Percentiles rank a stretch among this genome's conserved stretches.
These are phyloP conservation scores for Halenospora varia DNA, from an alignment of 495 filamentous ascomycete species.

Conservation along the genomic window DNA sequence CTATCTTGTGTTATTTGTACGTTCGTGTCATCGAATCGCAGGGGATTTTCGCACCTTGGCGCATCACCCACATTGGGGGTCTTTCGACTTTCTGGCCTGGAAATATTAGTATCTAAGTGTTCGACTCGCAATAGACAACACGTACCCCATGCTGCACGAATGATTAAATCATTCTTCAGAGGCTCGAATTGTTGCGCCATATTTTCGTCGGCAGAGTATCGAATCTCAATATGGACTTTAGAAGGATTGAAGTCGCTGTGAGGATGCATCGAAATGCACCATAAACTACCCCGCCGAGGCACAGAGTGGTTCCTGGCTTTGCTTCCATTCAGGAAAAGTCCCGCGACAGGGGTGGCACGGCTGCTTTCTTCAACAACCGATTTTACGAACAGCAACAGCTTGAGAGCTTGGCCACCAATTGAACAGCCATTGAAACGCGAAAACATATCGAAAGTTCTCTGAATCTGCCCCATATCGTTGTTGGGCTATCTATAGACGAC, in stretches of 20 bases:
- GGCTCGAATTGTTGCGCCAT: slow-evolving; percentile 70
- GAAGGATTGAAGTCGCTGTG: not conserved
- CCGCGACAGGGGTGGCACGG: not conserved
- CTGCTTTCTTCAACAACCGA: not conserved
- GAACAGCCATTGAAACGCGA: not conserved
- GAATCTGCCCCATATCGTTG: too few relatives aligned
- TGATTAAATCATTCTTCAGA: slow-evolving; percentile 83
- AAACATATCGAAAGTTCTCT: too few relatives aligned
- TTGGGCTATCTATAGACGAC: too few relatives aligned
- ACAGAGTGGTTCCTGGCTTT: not conserved
- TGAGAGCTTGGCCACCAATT: not conserved
- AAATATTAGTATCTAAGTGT: slow-evolving; percentile 12
- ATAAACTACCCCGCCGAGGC: not conserved
- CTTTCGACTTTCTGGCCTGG: slow-evolving; percentile 85
- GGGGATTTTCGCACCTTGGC: slow-evolving; percentile 64
- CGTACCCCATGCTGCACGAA: slow-evolving; percentile 84
- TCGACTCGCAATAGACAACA: not conserved
- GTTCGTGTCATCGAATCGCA: slow-evolving; percentile 7
- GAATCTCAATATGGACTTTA: not conserved
- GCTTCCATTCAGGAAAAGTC: too few relatives aligned
- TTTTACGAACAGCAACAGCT: not conserved
- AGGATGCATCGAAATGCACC: not conserved
- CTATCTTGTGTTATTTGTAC: slow-evolving; percentile 39
- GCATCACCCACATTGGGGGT: slow-evolving; percentile 97
- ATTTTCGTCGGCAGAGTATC: not conserved